Conservation (phyloP, 1,139 yeast genomes). For the Sugiyamaella neomexicana region DNA sequence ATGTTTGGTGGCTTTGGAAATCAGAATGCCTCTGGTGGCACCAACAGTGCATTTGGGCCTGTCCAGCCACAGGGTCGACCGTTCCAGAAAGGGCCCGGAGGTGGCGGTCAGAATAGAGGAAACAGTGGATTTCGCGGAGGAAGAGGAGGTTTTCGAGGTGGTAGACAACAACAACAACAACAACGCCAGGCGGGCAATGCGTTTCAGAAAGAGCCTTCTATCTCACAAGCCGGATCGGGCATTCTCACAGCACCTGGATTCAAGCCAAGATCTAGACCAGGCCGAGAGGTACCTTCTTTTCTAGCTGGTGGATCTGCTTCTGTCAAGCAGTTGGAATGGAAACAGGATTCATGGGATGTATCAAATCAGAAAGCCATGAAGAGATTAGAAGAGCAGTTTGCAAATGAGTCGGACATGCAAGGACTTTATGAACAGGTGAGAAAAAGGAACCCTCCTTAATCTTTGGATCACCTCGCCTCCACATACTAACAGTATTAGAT, state of each 20-base stretch:
- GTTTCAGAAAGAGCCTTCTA: constrained; percentile 4
- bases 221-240: not conserved
- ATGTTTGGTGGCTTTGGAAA: constrained; percentile 10
- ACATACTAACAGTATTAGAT: constrained; percentile 12
- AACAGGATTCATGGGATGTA: constrained; percentile 52
- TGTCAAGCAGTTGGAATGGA: constrained; percentile 13
- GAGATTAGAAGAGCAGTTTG: constrained; percentile 43
- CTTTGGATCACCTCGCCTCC: not conserved
- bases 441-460: not conserved
- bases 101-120: constrained; percentile 2
- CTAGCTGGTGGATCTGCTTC: constrained; percentile 4
- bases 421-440: constrained; percentile 50
- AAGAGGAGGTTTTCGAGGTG: constrained; percentile 8
- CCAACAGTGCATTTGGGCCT: not conserved
- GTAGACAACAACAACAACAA: constrained; percentile 1
- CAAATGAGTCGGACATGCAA: constrained; percentile 46
- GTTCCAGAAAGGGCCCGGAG: not conserved
- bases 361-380: constrained; percentile 52
- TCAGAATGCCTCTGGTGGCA: not conserved
- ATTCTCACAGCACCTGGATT: constrained; percentile 11
- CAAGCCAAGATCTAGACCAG: constrained; percentile 12
- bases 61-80: not conserved
- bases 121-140: constrained; percentile 3
- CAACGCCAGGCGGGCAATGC: constrained; percentile 1
- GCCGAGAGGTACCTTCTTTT: constrained; percentile 7